Evolutionary conservation across 2,329 filamentous ascomycete species (phyloP).

Genomic region (Diplodia intermedia): DNA sequence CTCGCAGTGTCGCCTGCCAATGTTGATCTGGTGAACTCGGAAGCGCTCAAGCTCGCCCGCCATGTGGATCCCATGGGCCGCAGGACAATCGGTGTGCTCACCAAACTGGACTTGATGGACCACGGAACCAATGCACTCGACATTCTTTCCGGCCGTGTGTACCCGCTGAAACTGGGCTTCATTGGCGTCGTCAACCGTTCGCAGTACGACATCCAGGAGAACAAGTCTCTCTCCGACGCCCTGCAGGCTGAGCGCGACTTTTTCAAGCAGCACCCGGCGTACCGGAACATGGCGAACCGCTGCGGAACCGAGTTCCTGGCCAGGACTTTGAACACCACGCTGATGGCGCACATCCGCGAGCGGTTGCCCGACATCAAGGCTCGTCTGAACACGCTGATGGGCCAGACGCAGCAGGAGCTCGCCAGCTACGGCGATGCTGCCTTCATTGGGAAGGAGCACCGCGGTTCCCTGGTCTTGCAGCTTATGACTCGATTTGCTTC

Average conservation of each 20-base stretch:
- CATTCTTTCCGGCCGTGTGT: slow-evolving; percentile 95
- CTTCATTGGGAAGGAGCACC: slow-evolving; percentile 95
- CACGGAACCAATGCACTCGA: slow-evolving; percentile 97
- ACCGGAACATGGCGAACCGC: slow-evolving; percentile 90
- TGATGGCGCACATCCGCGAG: slow-evolving; percentile 97
- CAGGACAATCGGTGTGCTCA: slow-evolving; percentile 94
- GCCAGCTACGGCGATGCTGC: slow-evolving; percentile 98
- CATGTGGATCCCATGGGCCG: slow-evolving; percentile 95
- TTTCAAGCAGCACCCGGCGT: slow-evolving; percentile 95
- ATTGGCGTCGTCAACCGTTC: slow-evolving; percentile 98
- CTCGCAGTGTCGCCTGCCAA: slow-evolving; percentile 96
- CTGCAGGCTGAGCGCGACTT: slow-evolving; percentile 86
- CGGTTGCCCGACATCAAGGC: slow-evolving; percentile 97
- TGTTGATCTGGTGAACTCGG: slow-evolving; percentile 97
- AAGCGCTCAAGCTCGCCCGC: slow-evolving; percentile 92
- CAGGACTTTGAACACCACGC: slow-evolving; percentile 90
- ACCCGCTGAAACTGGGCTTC: slow-evolving; percentile 95
- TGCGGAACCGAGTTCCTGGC: slow-evolving; percentile 95
- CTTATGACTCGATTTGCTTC: slow-evolving; percentile 98
- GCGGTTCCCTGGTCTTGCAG: slow-evolving; percentile 92
- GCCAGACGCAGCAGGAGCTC: slow-evolving; percentile 98
- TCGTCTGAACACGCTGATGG: slow-evolving; percentile 96
- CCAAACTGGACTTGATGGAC: slow-evolving; percentile 98
- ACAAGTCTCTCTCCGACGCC: slow-evolving; percentile 92
- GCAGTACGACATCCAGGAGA: slow-evolving; percentile 95